These are phyloP conservation scores for Kurtzmaniella quercitrusa DNA, from an alignment of 1,139 yeast genomes.

Conservation along the genomic window DNA sequence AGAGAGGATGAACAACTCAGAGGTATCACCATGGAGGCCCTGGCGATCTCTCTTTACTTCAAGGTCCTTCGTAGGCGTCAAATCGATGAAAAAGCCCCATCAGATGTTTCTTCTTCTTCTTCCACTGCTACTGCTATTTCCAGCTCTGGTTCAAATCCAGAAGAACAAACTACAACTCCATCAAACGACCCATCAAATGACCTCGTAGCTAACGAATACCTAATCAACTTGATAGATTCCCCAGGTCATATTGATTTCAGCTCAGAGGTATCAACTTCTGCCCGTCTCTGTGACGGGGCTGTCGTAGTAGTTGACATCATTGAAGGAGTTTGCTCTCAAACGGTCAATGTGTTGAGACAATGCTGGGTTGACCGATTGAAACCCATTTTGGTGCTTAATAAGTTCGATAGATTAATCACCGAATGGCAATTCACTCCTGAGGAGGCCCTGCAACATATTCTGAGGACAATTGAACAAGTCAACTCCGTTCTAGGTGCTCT, in stretches of 20 bases:
- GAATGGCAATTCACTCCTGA: conserved; percentile 79
- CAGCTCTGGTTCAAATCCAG: too few relatives aligned
- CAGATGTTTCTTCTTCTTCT: neutral
- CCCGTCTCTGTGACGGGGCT: conserved; percentile 95
- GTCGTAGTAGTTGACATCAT: conserved; percentile 93
- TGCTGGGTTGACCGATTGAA: conserved; percentile 92
- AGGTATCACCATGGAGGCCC: conserved; percentile 97
- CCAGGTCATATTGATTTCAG: conserved; percentile 99
- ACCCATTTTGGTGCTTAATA: conserved; percentile 88
- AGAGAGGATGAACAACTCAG: conserved; percentile 93
- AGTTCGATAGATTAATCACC: conserved; percentile 78
- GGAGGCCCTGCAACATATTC: conserved; percentile 82
- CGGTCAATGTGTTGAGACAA: conserved; percentile 90
- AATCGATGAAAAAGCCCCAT: conserved; percentile 19
- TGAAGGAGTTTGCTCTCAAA: conserved; percentile 97
- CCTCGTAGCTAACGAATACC: conserved; percentile 60
- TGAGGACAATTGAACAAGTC: conserved; percentile 82
- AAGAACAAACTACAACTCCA: too few relatives aligned
- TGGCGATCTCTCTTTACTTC: conserved; percentile 86
- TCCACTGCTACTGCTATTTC: too few relatives aligned
- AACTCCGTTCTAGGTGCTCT: conserved; percentile 93
- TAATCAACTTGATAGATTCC: conserved; percentile 90
- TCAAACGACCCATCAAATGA: neutral
- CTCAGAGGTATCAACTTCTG: conserved; percentile 92
- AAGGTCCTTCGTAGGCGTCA: conserved; percentile 47